A percentile compares a stretch with the other conserved stretches of the same genome.
These are phyloP conservation scores for Ceratocystis ficicola DNA, from an alignment of 2,329 filamentous ascomycete genomes.

Conservation along the genomic window DNA sequence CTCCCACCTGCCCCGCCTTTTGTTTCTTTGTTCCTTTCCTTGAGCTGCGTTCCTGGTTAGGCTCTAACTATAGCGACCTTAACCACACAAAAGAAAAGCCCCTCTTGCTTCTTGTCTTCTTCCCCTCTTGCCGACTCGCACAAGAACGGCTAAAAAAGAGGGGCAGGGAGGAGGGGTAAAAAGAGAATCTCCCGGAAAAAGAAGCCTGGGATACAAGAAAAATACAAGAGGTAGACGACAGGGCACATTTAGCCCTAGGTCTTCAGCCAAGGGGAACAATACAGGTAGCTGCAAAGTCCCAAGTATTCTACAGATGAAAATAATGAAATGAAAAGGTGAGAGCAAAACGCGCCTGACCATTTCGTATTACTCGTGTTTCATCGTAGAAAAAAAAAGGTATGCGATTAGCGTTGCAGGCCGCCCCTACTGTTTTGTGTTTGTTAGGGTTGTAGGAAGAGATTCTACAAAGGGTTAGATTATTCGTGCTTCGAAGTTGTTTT, in stretches of 20 bases:
- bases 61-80: not conserved
- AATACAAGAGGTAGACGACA: not conserved
- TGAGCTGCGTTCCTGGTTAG: not conserved
- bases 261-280: too few relatives aligned
- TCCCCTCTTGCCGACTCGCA: slow-evolving; percentile 10
- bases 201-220: not conserved
- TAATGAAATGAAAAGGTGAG: not conserved
- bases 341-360: too few relatives aligned
- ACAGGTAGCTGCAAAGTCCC: not conserved
- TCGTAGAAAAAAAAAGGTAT: not conserved
- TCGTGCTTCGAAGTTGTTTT: too few relatives aligned
- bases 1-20: not conserved
- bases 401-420: not conserved
- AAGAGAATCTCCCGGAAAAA: slow-evolving; percentile 9
- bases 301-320: not conserved
- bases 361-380: not conserved
- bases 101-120: slow-evolving; percentile 15
- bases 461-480: too few relatives aligned
- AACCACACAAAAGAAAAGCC: not conserved
- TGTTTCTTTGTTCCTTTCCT: not conserved
- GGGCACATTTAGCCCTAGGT: too few relatives aligned
- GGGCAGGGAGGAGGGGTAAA: slow-evolving; percentile 1
- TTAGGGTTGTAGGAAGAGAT: not conserved
- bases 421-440: not conserved
- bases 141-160: not conserved